Evolutionary conservation across 1,284 basidiomycete genomes (phyloP).

Genomic region (Microbotryomycetes sp.): DNA sequence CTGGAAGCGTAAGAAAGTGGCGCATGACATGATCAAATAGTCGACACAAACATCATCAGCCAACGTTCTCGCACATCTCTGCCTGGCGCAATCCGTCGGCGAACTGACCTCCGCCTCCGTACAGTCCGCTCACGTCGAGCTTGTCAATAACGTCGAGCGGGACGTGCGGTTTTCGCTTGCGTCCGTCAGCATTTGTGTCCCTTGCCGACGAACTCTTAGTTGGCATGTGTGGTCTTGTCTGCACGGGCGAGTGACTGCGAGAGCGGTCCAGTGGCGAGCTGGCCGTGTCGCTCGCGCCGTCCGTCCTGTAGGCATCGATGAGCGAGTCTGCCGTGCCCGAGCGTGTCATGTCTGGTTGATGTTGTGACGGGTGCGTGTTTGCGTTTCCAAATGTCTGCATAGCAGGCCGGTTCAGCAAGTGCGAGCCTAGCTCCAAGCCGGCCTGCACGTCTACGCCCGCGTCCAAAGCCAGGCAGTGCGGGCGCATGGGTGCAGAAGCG

Average conservation of each 20-base stretch:
- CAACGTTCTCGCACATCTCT: neutral
- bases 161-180: slow-evolving; percentile 14
- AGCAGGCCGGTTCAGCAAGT: too few species aligned
- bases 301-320: neutral
- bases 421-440: too few species aligned
- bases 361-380: too few species aligned
- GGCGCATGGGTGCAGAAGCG: too few species aligned
- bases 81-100: neutral
- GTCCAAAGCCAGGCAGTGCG: too few species aligned
- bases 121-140: slow-evolving; percentile 30
- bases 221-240: neutral
- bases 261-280: neutral
- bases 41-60: too few species aligned
- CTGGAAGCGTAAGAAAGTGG: slow-evolving; percentile 4
- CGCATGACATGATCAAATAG: too few species aligned
- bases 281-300: neutral
- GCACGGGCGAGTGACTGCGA: neutral
- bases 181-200: neutral
- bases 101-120: slow-evolving; percentile 29
- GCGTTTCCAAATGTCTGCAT: too few species aligned
- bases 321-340: neutral
- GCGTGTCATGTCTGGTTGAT: neutral
- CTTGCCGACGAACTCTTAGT: neutral
- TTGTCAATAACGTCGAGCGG: slow-evolving; percentile 31
- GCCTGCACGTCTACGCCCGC: too few species aligned